Conservation (phyloP, 306 rosid genomes). For the Trichosanthes cucumerina region DNA sequence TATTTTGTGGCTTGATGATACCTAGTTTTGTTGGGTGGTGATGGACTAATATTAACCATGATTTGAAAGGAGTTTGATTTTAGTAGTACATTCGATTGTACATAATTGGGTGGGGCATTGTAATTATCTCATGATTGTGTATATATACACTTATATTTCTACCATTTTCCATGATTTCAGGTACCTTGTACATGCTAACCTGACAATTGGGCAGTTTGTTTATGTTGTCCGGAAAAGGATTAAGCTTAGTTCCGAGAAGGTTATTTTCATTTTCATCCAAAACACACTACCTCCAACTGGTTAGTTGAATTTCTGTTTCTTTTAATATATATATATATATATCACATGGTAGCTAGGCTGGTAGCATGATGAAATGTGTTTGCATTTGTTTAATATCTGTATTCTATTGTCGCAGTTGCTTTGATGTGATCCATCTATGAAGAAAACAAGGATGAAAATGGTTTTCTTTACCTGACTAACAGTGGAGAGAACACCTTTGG, state of each 20-base stretch:
- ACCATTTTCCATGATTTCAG: no score
- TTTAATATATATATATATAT: neutral
- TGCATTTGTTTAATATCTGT: neutral
- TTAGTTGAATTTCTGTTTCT: no score
- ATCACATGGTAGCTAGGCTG: no score
- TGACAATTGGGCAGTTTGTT: no score
- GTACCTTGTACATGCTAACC: no score
- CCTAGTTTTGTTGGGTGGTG: neutral
- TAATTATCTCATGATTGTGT: neutral
- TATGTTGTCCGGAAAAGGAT: no score
- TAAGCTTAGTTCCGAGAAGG: no score
- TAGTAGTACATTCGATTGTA: neutral
- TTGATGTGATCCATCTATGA: constrained; percentile 75
- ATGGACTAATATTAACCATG: neutral
- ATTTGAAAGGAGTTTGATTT: neutral
- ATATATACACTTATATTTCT: no score
- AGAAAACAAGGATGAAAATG: constrained; percentile 83
- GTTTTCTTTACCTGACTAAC: constrained; percentile 94
- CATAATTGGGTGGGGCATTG: neutral
- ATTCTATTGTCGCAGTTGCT: constrained; percentile 37
- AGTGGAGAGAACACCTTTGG: constrained; percentile 96
- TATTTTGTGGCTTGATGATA: no score
- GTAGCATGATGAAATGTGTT: neutral
- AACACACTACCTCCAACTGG: no score
- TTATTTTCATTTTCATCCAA: no score